Evolutionary conservation across 306 rosid species (phyloP).

Genomic region (Dalbergia cochinchinensis): DNA sequence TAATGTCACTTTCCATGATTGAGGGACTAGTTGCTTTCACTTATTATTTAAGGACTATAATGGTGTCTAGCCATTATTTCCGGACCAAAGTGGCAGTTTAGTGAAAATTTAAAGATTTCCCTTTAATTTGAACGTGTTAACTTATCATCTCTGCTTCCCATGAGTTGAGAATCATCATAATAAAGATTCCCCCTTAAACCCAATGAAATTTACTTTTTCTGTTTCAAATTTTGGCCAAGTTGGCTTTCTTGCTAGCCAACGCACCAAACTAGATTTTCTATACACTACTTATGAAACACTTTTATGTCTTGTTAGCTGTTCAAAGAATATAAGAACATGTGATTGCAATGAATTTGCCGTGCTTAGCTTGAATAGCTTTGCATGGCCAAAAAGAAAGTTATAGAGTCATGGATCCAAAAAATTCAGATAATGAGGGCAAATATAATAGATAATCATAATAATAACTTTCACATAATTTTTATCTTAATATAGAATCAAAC

Average conservation of each 20-base stretch:
- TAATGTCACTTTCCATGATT: background rate
- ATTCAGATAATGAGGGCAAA: no score
- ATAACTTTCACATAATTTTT: no score
- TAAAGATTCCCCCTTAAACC: slow-evolving; percentile 21
- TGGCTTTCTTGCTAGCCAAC: background rate
- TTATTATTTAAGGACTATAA: no score
- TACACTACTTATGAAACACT: background rate
- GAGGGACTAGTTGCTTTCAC: background rate
- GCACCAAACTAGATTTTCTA: slow-evolving; percentile 8
- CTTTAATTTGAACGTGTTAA: slow-evolving; percentile 13
- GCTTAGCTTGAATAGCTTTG: slow-evolving; percentile 7
- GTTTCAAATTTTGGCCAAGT: background rate
- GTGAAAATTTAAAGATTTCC: background rate
- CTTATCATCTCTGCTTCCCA: background rate
- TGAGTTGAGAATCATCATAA: background rate
- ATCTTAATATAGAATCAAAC: no score
- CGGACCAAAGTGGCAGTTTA: background rate
- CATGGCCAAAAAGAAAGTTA: background rate
- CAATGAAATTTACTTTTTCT: background rate
- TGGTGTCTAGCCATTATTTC: background rate
- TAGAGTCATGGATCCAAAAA: no score
- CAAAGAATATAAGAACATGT: background rate
- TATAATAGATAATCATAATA: no score
- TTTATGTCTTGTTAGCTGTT: slow-evolving; percentile 29
- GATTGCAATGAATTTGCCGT: slow-evolving; percentile 16